Evolutionary conservation across 2,329 filamentous ascomycete genomes (phyloP), one percentile per base, ranked within the genome.

Genomic region (Verruconis gallopava): DNA sequence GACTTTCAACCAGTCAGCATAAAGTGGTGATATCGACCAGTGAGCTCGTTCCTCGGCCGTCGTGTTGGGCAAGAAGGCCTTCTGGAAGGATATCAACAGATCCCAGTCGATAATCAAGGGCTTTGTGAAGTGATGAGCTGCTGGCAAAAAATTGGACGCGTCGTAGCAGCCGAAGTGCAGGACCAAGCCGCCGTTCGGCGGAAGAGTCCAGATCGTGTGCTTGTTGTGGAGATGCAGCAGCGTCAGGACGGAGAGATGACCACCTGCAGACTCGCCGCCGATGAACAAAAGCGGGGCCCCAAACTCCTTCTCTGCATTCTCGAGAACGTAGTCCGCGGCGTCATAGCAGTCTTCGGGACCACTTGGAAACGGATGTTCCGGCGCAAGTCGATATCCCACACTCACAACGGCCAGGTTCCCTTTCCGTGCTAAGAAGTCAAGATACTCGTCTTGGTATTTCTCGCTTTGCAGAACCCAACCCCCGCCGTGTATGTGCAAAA

Each of bases 351-450:
- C 75, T 40, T 77, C 61, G 3, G 66, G 63, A 0, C 63, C 68
- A 0, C 62, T 63, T 0, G 75, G 74, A 51, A 66, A 77, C 0
- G 72, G 71, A 48, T 76, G 45, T 51, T 79, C 73, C 0, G 75
- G 75, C 0, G 73, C 73, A 14, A 75, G 64, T 20, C 75, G 63
- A 52, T 79, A 79, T 1, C 73, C 74, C 4, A 77, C 64, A 1
- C 67, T 72, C 11, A 78, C 54, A 13, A 71, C 66, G 0, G 66
- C 66, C 2, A 74, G 59, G n/a, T n/a, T n/a, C 65, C 25, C 25
- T 20, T 57, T 54, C 47, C 74, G 63, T 37, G 72, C 70, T 53
- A 71, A 66, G 47, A 59, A 59, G 41, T 69, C 62, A 9, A 77
- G 57, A 22, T 65, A 60, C 1, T 54, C 45, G 49, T 73, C 70